These are phyloP conservation scores for Cryphonectria radicalis DNA, from an alignment of 2,329 filamentous ascomycete species.

Conservation along the genomic window DNA sequence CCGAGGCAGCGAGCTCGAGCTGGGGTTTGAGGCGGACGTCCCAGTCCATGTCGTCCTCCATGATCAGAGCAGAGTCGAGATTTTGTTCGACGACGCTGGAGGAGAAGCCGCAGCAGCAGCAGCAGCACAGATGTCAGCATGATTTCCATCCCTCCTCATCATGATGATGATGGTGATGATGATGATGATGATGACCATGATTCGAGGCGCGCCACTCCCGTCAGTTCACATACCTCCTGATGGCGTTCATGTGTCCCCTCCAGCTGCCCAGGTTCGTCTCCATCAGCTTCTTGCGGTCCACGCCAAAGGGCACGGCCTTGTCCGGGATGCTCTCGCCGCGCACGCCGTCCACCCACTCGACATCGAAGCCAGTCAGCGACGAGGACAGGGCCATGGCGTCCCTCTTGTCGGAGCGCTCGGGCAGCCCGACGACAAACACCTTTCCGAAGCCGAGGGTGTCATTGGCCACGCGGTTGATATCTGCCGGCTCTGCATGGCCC, in stretches of 20 bases:
- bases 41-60: constrained; percentile 56
- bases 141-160: not conserved
- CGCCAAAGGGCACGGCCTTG: constrained; percentile 41
- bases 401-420: constrained; percentile 53
- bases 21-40: constrained; percentile 49
- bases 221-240: constrained; percentile 34
- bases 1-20: constrained; percentile 30
- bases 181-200: too few relatives aligned
- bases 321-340: constrained; percentile 43
- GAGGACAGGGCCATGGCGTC: constrained; percentile 54
- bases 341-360: constrained; percentile 54
- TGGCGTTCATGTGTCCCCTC: constrained; percentile 48
- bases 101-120: not conserved
- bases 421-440: constrained; percentile 54
- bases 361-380: constrained; percentile 47
- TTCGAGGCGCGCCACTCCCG: too few relatives aligned
- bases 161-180: too few relatives aligned
- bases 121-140: not conserved
- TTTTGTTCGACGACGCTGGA: constrained; percentile 44
- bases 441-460: constrained; percentile 38
- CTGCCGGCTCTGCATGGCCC: constrained; percentile 28
- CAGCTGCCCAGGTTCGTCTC: constrained; percentile 43
- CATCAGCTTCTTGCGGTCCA: constrained; percentile 39
- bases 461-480: constrained; percentile 35
- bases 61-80: constrained; percentile 45